These are phyloP conservation scores for Diaporthe capsici DNA, from an alignment of 2,329 filamentous ascomycete species.

Conservation along the genomic window DNA sequence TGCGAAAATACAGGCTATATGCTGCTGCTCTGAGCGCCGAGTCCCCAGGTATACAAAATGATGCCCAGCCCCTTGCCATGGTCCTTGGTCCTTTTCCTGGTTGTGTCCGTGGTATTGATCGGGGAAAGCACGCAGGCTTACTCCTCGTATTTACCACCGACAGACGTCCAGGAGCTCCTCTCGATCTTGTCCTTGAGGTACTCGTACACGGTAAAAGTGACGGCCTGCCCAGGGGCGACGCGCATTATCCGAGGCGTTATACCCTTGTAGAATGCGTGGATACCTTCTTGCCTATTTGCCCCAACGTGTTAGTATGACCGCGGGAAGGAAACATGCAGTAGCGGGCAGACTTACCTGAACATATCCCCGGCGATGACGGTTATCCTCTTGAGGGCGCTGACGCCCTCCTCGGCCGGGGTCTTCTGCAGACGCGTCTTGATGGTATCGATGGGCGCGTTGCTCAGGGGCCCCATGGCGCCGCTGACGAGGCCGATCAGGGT, in stretches of 20 bases:
- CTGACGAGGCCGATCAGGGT: slow-evolving; percentile 90
- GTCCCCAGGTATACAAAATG: background rate
- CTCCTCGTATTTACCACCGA: slow-evolving; percentile 77
- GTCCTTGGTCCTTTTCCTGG: background rate
- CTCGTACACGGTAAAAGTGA: slow-evolving; percentile 84
- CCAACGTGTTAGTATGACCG: background rate
- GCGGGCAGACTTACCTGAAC: slow-evolving; percentile 74
- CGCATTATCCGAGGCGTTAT: slow-evolving; percentile 98
- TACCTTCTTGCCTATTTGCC: slow-evolving; percentile 82
- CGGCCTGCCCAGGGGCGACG: slow-evolving; percentile 93
- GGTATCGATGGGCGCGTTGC: slow-evolving; percentile 97
- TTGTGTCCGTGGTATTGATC: background rate
- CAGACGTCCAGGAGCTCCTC: slow-evolving; percentile 71
- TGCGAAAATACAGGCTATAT: slow-evolving; percentile 28
- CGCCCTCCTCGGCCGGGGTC: slow-evolving; percentile 84
- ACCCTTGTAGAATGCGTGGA: slow-evolving; percentile 98
- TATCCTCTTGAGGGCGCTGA: slow-evolving; percentile 86
- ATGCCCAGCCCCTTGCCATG: background rate
- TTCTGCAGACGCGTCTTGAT: slow-evolving; percentile 98
- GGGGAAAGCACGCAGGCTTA: slow-evolving; percentile 51
- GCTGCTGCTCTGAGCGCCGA: slow-evolving; percentile 27
- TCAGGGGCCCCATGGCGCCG: slow-evolving; percentile 95
- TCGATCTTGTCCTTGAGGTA: slow-evolving; percentile 81
- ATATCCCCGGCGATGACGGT: slow-evolving; percentile 83
- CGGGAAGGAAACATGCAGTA: background rate